Percentiles rank a stretch among this genome's conserved stretches.
phyloP scores from a whole-genome alignment of 257 asterid species.

The Penstemon davidsonii region DNA sequence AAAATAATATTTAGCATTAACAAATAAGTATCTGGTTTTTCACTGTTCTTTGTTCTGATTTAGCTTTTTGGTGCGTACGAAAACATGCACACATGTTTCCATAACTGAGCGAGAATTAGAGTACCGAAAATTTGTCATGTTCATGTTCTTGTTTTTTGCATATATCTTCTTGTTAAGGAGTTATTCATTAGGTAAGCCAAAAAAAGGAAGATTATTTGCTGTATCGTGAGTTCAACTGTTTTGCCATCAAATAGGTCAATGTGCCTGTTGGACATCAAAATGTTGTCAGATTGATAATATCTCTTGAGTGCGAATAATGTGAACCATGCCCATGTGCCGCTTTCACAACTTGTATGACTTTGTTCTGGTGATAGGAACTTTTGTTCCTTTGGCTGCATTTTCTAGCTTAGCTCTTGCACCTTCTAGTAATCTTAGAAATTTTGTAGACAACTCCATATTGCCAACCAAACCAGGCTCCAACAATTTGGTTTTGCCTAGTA shows the following conservation, averaged over 20 bases:
- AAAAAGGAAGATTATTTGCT: background rate
- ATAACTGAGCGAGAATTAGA: background rate
- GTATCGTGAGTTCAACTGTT: background rate
- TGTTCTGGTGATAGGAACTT: conserved; percentile 10
- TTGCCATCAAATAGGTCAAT: conserved; percentile 1
- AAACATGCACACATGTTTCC: background rate
- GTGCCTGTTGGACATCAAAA: background rate
- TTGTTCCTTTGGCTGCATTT: conserved; percentile 6
- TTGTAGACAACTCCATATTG: conserved; percentile 16
- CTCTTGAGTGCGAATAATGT: conserved; percentile 10
- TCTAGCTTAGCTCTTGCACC: conserved; percentile 8
- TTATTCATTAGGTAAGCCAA: conserved; percentile 17
- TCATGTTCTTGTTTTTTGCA: background rate
- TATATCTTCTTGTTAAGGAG: conserved; percentile 8
- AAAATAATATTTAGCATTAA: background rate
- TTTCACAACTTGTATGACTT: conserved; percentile 12
- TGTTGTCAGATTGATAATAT: background rate
- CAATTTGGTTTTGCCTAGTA: conserved; percentile 21
- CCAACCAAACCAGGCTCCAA: conserved; percentile 24
- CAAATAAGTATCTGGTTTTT: background rate
- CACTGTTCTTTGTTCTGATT: background rate
- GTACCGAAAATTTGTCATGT: conserved; percentile 13
- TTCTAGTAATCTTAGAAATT: conserved; percentile 11
- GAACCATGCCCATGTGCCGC: conserved; percentile 11
- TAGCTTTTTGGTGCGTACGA: too few species aligned